Evolutionary conservation across 805 yeast genomes (phyloP), one percentile per base, ranked within the genome.

Genomic region (Sugiyamaella mastotermitis): DNA sequence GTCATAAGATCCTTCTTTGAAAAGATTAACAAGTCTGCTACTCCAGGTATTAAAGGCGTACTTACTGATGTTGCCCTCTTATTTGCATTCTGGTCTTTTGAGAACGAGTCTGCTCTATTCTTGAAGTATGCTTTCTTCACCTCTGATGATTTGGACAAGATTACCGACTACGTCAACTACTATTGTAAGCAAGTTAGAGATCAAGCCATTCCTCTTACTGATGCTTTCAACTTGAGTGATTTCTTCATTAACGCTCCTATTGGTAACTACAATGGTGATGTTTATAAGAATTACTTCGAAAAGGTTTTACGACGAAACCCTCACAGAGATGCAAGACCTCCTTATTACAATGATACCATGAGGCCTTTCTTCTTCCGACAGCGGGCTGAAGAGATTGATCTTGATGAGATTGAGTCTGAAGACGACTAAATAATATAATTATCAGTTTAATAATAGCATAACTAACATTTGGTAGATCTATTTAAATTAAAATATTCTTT

Each of bases 181-280:
- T 56, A 78, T 45, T 62, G 81, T 46, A 59, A 65, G 18, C 64
- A 62, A 18, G 56, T 81, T 28, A 69, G 95, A 59, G 73, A 76
- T 21, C 76, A 81, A 52, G 83, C 81, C 38, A 76, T 85, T 57
- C 81, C 83, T 1, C 68, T 83, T 51, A 82, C 94, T 4, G 97
- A 87, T 61, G 72, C 94, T 1, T 87, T 87, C 69, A 76, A 81
- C 61, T 71, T 82, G 46, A 76, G 85, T 28, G 95, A 87, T 62
- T 80, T 72, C 57, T 74, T 82, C 65, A 71, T 87, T 55, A 83
- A 86, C 58, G 78, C 95, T 0, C 79, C 92, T 3, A 72, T 87
- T 41, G 97, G 96, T 33, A 71, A 68, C 41, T 80, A 72, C 61
- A 78, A 83, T 51, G 96, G 96, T 42, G 80, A 87, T 58, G 78